Evolutionary conservation across 2,329 filamentous ascomycete genomes (phyloP).

Genomic region (Arthroderma sp.): DNA sequence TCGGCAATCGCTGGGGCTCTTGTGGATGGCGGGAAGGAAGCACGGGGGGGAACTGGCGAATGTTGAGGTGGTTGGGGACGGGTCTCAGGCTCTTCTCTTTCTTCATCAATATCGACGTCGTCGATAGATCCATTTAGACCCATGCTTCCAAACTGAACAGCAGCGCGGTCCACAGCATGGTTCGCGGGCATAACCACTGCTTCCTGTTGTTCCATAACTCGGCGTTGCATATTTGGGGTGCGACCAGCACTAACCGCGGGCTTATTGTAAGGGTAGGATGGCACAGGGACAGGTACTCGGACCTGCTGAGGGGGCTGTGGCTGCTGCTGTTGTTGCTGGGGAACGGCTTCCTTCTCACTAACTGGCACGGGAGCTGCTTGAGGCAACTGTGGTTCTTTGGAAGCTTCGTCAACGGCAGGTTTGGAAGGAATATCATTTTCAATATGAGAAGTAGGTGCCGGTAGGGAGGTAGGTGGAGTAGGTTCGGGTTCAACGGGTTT

Average conservation of each 20-base stretch:
- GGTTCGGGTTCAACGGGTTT: constrained; percentile 28
- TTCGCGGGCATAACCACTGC: constrained; percentile 97
- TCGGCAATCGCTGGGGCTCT: constrained; percentile 24
- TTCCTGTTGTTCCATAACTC: constrained; percentile 87
- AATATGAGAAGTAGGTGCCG: constrained; percentile 2
- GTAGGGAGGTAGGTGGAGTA: constrained; percentile 2
- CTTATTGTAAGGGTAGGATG: constrained; percentile 5
- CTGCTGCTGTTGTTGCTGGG: constrained; percentile 75
- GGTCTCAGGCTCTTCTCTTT: constrained; percentile 90
- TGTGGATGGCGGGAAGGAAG: constrained; percentile 64
- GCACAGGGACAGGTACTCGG: constrained; percentile 49
- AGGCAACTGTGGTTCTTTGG: constrained; percentile 24
- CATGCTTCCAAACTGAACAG: constrained; percentile 94
- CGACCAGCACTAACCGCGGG: constrained; percentile 65
- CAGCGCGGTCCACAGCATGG: constrained; percentile 81
- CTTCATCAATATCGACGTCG: constrained; percentile 75
- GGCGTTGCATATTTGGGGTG: constrained; percentile 68
- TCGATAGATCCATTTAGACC: constrained; percentile 64
- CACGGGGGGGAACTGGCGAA: constrained; percentile 74
- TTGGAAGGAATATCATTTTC: constrained; percentile 35
- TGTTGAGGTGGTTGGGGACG: constrained; percentile 85
- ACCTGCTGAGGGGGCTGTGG: constrained; percentile 44
- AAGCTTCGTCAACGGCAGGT: constrained; percentile 25
- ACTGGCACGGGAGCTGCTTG: constrained; percentile 23
- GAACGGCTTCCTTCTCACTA: constrained; percentile 47